Percentiles rank a stretch among this genome's conserved stretches.
These are phyloP conservation scores for Zymoseptoria brevis DNA, from an alignment of 2,329 filamentous ascomycete species.

Conservation along the genomic window DNA sequence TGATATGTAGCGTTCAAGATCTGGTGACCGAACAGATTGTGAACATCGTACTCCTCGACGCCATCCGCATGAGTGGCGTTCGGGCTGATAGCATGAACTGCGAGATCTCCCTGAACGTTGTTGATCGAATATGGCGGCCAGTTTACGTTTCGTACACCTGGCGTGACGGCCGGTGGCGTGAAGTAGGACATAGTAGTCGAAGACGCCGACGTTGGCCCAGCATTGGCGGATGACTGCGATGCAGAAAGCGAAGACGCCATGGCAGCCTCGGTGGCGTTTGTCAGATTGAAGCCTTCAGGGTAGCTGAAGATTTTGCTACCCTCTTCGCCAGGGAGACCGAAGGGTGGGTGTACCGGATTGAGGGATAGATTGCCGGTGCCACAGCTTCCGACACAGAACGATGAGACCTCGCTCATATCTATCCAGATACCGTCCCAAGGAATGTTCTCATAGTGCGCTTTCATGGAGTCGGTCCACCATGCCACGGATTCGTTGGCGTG, in stretches of 20 bases:
- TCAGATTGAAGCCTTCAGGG: slow-evolving; percentile 62
- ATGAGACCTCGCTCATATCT: slow-evolving; percentile 55
- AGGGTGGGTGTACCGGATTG: slow-evolving; percentile 62
- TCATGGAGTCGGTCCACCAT: slow-evolving; percentile 52
- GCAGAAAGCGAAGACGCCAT: slow-evolving; percentile 49
- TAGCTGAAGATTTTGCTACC: slow-evolving; percentile 51
- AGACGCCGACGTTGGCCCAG: slow-evolving; percentile 19
- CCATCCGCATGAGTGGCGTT: slow-evolving; percentile 72
- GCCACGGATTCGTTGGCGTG: slow-evolving; percentile 51
- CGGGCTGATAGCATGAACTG: slow-evolving; percentile 63
- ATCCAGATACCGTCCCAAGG: slow-evolving; percentile 51
- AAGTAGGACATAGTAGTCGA: slow-evolving; percentile 17
- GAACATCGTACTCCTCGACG: slow-evolving; percentile 69
- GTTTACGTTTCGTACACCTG: slow-evolving; percentile 24
- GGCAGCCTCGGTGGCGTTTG: slow-evolving; percentile 60
- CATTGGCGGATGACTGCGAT: slow-evolving; percentile 41
- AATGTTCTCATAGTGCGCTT: slow-evolving; percentile 45
- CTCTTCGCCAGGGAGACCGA: slow-evolving; percentile 56
- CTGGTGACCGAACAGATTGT: slow-evolving; percentile 70
- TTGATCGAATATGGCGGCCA: slow-evolving; percentile 29
- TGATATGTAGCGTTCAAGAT: slow-evolving; percentile 71
- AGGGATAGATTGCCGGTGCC: slow-evolving; percentile 56
- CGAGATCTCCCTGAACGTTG: slow-evolving; percentile 58
- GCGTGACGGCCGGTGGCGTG: slow-evolving; percentile 16
- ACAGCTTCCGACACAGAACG: slow-evolving; percentile 64